Conservation (phyloP, 805 yeast genomes). For the Myxozyma kluyveri region DNA sequence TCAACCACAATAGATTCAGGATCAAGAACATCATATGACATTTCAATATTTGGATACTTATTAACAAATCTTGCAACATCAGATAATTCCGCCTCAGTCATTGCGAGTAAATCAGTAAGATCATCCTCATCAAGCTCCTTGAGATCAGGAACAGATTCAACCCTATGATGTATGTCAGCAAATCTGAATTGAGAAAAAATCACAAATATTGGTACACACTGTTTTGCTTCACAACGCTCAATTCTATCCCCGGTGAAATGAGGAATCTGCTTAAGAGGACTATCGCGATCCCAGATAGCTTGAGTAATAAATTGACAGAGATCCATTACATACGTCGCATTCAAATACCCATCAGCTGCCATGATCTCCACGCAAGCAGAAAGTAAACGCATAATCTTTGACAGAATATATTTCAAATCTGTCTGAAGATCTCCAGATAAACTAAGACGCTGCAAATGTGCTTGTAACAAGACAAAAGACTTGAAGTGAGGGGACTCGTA, state of each 20-base stretch:
- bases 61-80: slow-evolving; percentile 86
- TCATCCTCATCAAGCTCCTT: slow-evolving; percentile 69
- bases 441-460: slow-evolving; percentile 66
- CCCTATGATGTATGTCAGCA: slow-evolving; percentile 37
- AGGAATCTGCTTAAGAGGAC: slow-evolving; percentile 80
- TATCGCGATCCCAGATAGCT: slow-evolving; percentile 78
- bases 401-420: slow-evolving; percentile 57
- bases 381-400: slow-evolving; percentile 50
- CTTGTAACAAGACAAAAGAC: slow-evolving; percentile 72
- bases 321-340: slow-evolving; percentile 81
- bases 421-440: slow-evolving; percentile 59
- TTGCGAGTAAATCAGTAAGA: slow-evolving; percentile 57
- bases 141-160: slow-evolving; percentile 75
- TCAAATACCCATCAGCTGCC: slow-evolving; percentile 75
- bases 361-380: slow-evolving; percentile 71
- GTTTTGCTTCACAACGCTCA: slow-evolving; percentile 48
- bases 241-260: slow-evolving; percentile 52
- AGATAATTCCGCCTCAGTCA: slow-evolving; percentile 49
- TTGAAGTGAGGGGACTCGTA: slow-evolving; percentile 59
- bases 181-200: not conserved
- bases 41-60: slow-evolving; percentile 80
- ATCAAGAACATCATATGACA: slow-evolving; percentile 50
- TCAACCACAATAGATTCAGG: slow-evolving; percentile 46
- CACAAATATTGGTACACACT: not conserved
- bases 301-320: slow-evolving; percentile 84